phyloP scores from a whole-genome alignment of 441 rosid genomes.

The Populus hybrid region DNA sequence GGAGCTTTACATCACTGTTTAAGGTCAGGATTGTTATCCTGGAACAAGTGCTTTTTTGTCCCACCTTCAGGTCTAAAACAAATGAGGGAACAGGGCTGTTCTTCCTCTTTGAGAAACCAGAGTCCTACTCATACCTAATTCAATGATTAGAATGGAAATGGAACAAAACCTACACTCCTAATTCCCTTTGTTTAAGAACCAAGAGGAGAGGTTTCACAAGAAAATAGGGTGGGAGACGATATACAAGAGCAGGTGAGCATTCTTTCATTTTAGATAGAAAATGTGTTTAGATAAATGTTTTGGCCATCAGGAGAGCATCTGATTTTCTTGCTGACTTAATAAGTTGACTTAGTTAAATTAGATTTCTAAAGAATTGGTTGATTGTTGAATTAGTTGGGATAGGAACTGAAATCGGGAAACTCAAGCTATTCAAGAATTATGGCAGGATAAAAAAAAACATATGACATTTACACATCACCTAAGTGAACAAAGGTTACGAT shows the following conservation, averaged over 20 bases:
- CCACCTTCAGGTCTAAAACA: neutral
- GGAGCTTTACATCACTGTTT: neutral
- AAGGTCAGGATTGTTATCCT: neutral
- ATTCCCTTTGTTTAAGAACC: neutral
- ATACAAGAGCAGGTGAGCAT: neutral
- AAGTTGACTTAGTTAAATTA: neutral
- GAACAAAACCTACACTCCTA: neutral
- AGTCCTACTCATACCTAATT: neutral
- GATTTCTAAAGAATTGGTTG: neutral
- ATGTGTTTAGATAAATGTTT: neutral
- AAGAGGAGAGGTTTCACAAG: neutral
- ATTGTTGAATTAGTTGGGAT: neutral
- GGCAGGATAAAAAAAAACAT: neutral
- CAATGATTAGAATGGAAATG: neutral
- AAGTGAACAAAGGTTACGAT: neutral
- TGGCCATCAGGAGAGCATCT: neutral
- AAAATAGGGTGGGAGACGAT: neutral
- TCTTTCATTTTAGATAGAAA: neutral
- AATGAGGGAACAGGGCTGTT: neutral
- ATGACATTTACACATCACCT: neutral
- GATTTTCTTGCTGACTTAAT: neutral
- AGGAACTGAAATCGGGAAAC: neutral
- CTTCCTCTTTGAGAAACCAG: neutral
- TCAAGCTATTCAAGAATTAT: neutral
- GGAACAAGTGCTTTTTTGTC: neutral